phyloP scores from a whole-genome alignment of 2,329 filamentous ascomycete species.

The Hymenoscyphus linearis region DNA sequence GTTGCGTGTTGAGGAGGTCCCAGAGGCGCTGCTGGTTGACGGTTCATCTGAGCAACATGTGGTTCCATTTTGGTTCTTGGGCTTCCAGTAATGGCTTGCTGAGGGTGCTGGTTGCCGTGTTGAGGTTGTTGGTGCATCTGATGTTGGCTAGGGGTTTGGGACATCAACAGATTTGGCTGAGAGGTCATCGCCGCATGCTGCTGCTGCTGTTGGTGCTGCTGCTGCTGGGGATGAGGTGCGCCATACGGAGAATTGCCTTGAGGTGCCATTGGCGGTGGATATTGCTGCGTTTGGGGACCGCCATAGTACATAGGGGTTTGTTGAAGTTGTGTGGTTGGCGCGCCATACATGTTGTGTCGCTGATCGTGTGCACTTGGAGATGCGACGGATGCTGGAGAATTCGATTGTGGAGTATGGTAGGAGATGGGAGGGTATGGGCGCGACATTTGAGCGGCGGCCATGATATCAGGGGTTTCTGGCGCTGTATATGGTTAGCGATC shows the following conservation, averaged over 20 bases:
- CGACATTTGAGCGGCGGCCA: constrained; percentile 64
- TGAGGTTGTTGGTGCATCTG: constrained; percentile 55
- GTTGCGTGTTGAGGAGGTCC: constrained; percentile 38
- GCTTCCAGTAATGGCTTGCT: constrained; percentile 55
- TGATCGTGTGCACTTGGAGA: constrained; percentile 87
- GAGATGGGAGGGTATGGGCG: constrained; percentile 76
- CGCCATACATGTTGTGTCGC: constrained; percentile 73
- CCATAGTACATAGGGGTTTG: constrained; percentile 73
- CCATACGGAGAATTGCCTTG: constrained; percentile 56
- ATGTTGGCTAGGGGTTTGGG: constrained; percentile 50
- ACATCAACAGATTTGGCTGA: constrained; percentile 63
- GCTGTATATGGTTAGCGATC: constrained; percentile 20
- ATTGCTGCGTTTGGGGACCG: constrained; percentile 51
- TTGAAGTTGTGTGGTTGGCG: constrained; percentile 71
- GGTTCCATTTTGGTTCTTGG: constrained; percentile 60
- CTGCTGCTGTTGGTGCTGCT: constrained; percentile 44
- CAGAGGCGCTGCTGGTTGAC: constrained; percentile 49
- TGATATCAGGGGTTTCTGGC: constrained; percentile 58
- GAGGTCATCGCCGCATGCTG: constrained; percentile 48
- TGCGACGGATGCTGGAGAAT: constrained; percentile 87
- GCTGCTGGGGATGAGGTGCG: constrained; percentile 46
- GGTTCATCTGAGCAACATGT: constrained; percentile 57
- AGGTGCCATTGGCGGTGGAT: constrained; percentile 57
- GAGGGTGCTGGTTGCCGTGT: constrained; percentile 47
- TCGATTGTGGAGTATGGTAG: constrained; percentile 92